Percentiles rank a stretch among this genome's conserved stretches.
Conservation (phyloP, 2,329 filamentous ascomycete species). For the Botryosphaeria dothidea region DNA sequence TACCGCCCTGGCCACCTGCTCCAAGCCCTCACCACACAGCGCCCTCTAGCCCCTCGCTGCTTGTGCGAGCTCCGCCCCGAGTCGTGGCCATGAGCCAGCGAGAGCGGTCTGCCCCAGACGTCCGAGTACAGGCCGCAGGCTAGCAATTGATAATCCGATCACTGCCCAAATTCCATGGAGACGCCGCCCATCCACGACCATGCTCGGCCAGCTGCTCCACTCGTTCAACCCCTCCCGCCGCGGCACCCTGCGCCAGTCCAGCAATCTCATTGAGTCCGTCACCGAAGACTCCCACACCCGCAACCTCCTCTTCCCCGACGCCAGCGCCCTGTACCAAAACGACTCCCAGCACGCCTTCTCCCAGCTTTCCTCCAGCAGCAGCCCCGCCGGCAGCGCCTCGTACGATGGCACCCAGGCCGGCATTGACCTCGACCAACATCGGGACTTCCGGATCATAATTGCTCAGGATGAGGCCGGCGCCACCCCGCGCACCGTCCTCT, state of each 20-base stretch:
- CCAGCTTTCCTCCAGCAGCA: neutral
- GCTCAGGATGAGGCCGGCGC: constrained; percentile 43
- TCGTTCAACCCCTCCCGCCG: constrained; percentile 30
- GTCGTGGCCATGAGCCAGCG: constrained; percentile 18
- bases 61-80: constrained; percentile 14
- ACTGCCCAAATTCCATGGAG: constrained; percentile 11
- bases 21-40: constrained; percentile 1
- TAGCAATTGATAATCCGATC: constrained; percentile 16
- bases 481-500: constrained; percentile 40
- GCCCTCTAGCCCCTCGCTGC: constrained; percentile 9
- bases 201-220: constrained; percentile 44
- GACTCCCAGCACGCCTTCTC: constrained; percentile 32
- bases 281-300: constrained; percentile 44
- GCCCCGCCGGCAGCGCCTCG: constrained; percentile 50
- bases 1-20: constrained; percentile 8
- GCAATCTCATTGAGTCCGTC: constrained; percentile 36
- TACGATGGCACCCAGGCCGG: constrained; percentile 51
- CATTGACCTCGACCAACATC: constrained; percentile 42
- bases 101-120: constrained; percentile 12
- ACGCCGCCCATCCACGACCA: constrained; percentile 35
- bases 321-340: constrained; percentile 35
- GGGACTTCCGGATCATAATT: constrained; percentile 45
- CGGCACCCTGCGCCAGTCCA: constrained; percentile 29
- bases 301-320: constrained; percentile 43
- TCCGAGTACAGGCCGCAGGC: constrained; percentile 18